These are phyloP conservation scores for Euphorbia corollata DNA, from an alignment of 441 rosid species.

Conservation along the genomic window DNA sequence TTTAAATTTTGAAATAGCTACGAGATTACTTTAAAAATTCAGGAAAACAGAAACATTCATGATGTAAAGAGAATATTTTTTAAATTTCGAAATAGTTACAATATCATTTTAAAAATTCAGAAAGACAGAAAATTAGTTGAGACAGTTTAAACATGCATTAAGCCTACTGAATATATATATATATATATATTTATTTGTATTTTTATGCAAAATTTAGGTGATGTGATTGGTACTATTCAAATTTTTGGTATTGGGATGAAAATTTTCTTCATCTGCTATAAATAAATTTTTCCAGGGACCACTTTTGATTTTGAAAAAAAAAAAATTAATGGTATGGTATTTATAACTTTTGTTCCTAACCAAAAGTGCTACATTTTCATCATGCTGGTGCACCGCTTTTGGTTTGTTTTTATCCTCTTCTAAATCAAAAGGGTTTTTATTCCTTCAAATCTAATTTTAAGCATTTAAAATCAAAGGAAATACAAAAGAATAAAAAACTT, in stretches of 20 bases:
- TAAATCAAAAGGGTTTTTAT: too few species aligned
- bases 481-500: neutral
- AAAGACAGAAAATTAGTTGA: too few species aligned
- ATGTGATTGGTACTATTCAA: conserved; percentile 22
- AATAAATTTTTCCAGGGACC: conserved; percentile 25
- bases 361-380: conserved; percentile 21
- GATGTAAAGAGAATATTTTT: too few species aligned
- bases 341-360: conserved; percentile 26
- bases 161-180: too few species aligned
- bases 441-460: too few species aligned
- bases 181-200: neutral
- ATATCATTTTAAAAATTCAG: too few species aligned
- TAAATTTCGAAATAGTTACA: too few species aligned
- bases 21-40: too few species aligned
- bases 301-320: neutral
- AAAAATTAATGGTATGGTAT: conserved; percentile 3
- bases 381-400: neutral
- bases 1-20: too few species aligned
- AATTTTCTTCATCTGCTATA: neutral
- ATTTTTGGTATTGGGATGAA: neutral
- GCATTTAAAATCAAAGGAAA: neutral
- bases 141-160: too few species aligned
- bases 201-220: conserved; percentile 17
- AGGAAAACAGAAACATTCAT: too few species aligned
- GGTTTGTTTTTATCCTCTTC: neutral